Evolutionary conservation across 768 basidiomycete species (phyloP).

Genomic region (Suillus alpinus): DNA sequence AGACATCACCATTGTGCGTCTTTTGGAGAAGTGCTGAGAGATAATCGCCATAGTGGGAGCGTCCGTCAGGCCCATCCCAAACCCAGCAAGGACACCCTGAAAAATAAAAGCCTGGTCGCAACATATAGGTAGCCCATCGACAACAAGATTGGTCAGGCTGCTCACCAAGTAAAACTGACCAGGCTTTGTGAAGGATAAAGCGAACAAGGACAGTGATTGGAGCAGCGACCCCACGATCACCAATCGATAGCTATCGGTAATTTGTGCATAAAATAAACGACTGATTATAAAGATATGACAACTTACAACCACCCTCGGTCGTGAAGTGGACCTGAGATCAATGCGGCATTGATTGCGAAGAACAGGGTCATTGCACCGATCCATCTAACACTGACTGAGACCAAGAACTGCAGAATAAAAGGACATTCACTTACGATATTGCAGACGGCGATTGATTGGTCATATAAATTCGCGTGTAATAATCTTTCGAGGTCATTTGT

Average conservation of each 20-base stretch:
- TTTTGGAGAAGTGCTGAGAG: conserved; percentile 43
- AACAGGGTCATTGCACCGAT: conserved; percentile 44
- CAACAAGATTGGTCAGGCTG: neutral
- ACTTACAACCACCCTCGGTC: conserved; percentile 45
- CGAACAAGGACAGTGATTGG: conserved; percentile 32
- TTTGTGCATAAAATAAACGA: neutral
- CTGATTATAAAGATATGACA: neutral
- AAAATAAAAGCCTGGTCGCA: conserved; percentile 35
- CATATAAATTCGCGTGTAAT: conserved; percentile 29
- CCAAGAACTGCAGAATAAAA: conserved; percentile 24
- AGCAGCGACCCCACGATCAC: conserved; percentile 24
- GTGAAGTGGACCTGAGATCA: conserved; percentile 40
- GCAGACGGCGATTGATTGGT: conserved; percentile 24
- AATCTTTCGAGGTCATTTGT: conserved; percentile 26
- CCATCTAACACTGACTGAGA: conserved; percentile 24
- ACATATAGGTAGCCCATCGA: conserved; percentile 9
- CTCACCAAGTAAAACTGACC: conserved; percentile 34
- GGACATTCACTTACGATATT: conserved; percentile 22
- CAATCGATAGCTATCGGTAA: conserved; percentile 2
- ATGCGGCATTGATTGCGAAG: conserved; percentile 34
- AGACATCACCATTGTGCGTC: conserved; percentile 42
- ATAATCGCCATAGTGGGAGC: conserved; percentile 42
- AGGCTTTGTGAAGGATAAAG: conserved; percentile 34
- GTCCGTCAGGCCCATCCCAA: conserved; percentile 43
- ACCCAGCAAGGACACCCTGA: conserved; percentile 42